These are phyloP conservation scores for Trichoderma guizhouense DNA, from an alignment of 2,329 filamentous ascomycete genomes.

Conservation along the genomic window DNA sequence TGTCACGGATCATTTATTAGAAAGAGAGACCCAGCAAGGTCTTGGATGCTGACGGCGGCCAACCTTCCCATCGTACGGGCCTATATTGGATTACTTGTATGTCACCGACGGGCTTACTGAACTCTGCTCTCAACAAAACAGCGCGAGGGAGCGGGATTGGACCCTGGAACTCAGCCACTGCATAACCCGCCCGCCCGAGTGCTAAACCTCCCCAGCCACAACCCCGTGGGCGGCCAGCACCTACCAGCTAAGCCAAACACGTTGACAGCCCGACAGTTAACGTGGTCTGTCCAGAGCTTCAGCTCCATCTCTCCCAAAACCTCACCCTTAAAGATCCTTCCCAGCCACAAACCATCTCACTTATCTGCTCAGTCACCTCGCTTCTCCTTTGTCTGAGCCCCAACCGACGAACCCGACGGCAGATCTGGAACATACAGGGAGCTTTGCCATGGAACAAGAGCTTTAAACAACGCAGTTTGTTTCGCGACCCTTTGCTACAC, in stretches of 20 bases:
- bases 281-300: constrained; percentile 15
- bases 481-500: constrained; percentile 1
- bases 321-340: not conserved
- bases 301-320: constrained; percentile 7
- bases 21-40: not conserved
- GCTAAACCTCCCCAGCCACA: constrained; percentile 7
- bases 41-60: constrained; percentile 1
- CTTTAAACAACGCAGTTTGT: constrained; percentile 15
- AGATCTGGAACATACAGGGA: not conserved
- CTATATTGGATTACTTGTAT: not conserved
- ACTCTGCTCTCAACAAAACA: not conserved
- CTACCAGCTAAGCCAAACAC: constrained; percentile 2
- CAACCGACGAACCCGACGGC: constrained; percentile 4
- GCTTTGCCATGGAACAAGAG: constrained; percentile 17
- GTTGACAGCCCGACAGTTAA: constrained; percentile 13
- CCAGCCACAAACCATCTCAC: not conserved
- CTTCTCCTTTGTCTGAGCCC: not conserved
- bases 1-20: not conserved
- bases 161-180: constrained; percentile 5
- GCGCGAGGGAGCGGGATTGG: not conserved
- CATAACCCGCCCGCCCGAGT: not conserved
- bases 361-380: constrained; percentile 3
- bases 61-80: not conserved
- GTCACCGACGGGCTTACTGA: not conserved
- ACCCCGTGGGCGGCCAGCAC: not conserved